A percentile compares a stretch with the other conserved stretches of the same genome.
Evolutionary conservation across 176 grass and related monocot species (phyloP).

Genomic region (Oryza meyeriana): DNA sequence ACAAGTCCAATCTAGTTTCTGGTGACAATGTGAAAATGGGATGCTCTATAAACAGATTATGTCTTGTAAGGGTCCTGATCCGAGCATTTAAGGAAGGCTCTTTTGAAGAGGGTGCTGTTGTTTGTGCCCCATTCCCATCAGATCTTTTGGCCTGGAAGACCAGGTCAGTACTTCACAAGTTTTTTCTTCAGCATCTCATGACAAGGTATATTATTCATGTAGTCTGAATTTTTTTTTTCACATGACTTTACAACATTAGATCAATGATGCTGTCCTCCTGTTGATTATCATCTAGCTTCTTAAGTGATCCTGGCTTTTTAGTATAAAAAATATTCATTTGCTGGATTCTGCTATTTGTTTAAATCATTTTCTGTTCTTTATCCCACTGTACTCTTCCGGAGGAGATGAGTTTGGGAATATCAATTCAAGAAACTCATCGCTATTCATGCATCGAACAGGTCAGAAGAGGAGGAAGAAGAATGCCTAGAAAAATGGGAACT

Average conservation of each 20-base stretch:
- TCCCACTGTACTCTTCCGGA: neutral
- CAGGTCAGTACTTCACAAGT: slow-evolving; percentile 42
- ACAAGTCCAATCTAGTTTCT: slow-evolving; percentile 23
- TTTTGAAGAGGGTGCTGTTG: slow-evolving; percentile 80
- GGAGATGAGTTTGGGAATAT: neutral
- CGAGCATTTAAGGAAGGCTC: slow-evolving; percentile 71
- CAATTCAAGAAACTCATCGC: neutral
- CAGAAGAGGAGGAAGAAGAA: slow-evolving; percentile 53
- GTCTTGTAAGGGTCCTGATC: slow-evolving; percentile 70
- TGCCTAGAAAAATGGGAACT: slow-evolving; percentile 62
- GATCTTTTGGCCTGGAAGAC: slow-evolving; percentile 78
- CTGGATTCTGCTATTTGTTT: slow-evolving; percentile 3
- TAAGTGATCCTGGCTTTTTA: slow-evolving; percentile 8
- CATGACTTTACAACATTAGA: neutral
- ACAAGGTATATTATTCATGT: neutral
- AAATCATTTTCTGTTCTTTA: neutral
- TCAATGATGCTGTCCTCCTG: neutral
- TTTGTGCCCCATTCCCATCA: slow-evolving; percentile 64
- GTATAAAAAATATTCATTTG: neutral
- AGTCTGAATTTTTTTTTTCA: neutral
- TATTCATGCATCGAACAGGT: slow-evolving; percentile 50
- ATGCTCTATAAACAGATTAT: slow-evolving; percentile 31
- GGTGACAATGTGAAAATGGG: neutral
- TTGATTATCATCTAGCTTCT: neutral
- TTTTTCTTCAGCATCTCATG: slow-evolving; percentile 22